These are phyloP conservation scores for Trypanosoma rangeli DNA, from an alignment of 208 protist species.

Conservation along the genomic window DNA sequence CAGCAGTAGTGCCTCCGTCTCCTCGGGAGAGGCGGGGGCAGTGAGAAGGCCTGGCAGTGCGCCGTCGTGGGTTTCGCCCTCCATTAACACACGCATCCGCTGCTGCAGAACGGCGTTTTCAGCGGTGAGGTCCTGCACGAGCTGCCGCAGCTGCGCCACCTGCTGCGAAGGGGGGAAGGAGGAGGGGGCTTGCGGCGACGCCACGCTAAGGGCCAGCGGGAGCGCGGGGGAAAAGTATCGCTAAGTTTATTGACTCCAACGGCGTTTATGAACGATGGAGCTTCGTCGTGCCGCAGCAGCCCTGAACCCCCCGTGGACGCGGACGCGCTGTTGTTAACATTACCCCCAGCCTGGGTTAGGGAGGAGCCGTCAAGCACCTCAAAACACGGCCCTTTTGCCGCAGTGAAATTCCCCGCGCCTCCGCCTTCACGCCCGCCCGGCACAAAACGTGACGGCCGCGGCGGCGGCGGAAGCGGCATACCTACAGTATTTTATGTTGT, in stretches of 20 bases:
- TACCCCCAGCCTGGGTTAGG: background rate
- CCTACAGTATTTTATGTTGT: background rate
- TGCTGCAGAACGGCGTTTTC: conserved; percentile 49
- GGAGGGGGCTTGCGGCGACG: background rate
- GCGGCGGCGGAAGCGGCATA: background rate
- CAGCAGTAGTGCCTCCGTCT: conserved; percentile 27
- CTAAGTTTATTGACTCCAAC: too few species aligned
- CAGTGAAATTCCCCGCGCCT: background rate
- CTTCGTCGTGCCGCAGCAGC: background rate
- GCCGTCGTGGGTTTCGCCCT: conserved; percentile 19
- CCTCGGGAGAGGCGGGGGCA: background rate
- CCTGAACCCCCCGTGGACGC: background rate
- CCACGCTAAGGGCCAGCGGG: background rate
- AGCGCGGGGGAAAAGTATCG: too few species aligned
- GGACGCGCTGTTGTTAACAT: background rate
- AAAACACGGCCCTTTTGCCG: conserved; percentile 2
- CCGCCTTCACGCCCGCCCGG: background rate
- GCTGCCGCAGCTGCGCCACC: conserved; percentile 21
- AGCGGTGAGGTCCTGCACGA: conserved; percentile 37
- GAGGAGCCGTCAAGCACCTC: background rate
- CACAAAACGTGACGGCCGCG: conserved; percentile 14
- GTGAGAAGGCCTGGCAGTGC: conserved; percentile 6
- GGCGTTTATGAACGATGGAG: background rate
- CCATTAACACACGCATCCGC: conserved; percentile 36
- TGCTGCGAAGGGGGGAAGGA: conserved; percentile 12